Base-by-base conservation (phyloP, 139 green algal species). In the Volvox reticuliferus region DNA sequence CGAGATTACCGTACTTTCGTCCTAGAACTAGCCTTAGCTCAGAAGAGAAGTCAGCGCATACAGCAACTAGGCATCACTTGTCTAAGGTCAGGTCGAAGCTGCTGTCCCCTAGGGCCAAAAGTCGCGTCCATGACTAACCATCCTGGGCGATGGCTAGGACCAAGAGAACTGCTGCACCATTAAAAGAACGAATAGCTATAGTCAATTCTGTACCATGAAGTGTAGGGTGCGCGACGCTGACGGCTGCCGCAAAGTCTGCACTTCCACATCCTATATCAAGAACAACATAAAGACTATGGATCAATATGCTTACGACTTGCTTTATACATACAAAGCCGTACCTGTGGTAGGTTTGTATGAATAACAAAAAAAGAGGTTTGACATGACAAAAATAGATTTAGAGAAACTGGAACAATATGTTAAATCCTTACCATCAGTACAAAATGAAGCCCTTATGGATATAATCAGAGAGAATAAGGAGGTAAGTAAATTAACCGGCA, bases 241-340 rank as follows among this genome's bases (percentile, higher is more conserved):
- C 61, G 0, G 81, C 81, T 22, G 62, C 62, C 32, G 81, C 81
- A 13, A 87, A 87, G 17, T 77, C 61, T 17, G 81, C 30, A 16
- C 77, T 87, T 6, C 81, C 81, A 67, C 81, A 87, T 9, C 81
- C 81, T 13, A 87, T 87, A 63, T 87, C 81, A 2, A 87, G 61
- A 3, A 28, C 81, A 30, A 87, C 24, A 16, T 14, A 21, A 12
- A 55, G 77, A 0, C 12, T 87, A 67, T n/a, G 19, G 30, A 67
- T 76, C 81, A 30, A 87, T 77, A 22, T n/a, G 30, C 0, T 18
- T 21, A 30, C 61, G 61, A 2, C 55, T 21, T 22, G 81, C 61
- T 20, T 87, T n/a, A n/a, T 87, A 87, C 0, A 55, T 87, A 63
- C 81, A 87, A 1, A 87, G 62, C 81, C 81, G 77, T n/a, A n/a